These are phyloP conservation scores for Sequoia sempervirens DNA, from an alignment of 75 land plant species.

Conservation along the genomic window DNA sequence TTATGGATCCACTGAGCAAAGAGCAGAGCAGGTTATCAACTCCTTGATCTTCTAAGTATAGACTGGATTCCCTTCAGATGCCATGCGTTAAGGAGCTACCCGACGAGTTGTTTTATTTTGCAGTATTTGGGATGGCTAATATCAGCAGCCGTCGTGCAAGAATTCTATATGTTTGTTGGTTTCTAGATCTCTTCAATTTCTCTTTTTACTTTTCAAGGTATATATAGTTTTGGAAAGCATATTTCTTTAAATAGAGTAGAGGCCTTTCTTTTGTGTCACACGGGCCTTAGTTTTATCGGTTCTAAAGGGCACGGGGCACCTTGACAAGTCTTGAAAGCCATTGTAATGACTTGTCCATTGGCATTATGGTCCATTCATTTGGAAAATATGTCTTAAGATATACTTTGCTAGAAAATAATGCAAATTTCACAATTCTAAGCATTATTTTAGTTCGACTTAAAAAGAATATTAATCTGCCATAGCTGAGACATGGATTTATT, in stretches of 20 bases:
- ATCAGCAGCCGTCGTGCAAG: not conserved
- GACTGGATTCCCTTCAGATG: not conserved
- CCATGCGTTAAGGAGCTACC: not conserved
- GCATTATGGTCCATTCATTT: not conserved
- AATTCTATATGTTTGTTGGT: not conserved
- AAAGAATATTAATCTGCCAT: not conserved
- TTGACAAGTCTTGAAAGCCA: not conserved
- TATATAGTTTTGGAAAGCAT: not conserved
- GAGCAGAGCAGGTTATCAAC: not conserved
- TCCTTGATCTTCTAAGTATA: not conserved
- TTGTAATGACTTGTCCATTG: not conserved
- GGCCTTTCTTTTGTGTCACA: not conserved
- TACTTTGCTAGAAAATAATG: not conserved
- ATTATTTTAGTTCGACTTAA: not conserved
- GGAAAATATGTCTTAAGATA: not conserved
- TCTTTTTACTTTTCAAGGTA: not conserved
- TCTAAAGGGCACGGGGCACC: not conserved
- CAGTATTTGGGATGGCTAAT: not conserved
- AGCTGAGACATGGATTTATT: not conserved
- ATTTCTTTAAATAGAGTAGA: not conserved
- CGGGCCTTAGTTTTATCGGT: not conserved
- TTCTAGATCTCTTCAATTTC: not conserved
- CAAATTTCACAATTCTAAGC: not conserved
- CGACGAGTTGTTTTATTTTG: not conserved
- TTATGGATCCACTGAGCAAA: conserved; percentile 3